A percentile compares a stretch with the other conserved stretches of the same genome.
Evolutionary conservation across 75 land plant species (phyloP).

Genomic region (Picea sitchensis): DNA sequence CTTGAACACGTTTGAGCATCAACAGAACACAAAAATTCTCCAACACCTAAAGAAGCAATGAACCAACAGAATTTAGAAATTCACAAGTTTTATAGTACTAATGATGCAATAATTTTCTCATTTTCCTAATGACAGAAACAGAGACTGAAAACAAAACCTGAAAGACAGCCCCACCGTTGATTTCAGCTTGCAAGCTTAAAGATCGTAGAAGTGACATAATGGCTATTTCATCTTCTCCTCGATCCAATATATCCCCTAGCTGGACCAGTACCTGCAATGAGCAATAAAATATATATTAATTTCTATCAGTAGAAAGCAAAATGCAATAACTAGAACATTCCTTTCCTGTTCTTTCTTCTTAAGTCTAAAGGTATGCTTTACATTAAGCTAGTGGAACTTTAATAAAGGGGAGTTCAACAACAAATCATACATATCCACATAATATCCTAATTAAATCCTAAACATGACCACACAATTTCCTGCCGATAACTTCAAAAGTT

Average conservation of each 20-base stretch:
- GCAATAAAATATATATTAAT: background rate
- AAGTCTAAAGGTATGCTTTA: too few species aligned
- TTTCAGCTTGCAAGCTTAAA: conserved; percentile 71
- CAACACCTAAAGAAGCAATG: background rate
- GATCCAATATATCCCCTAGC: conserved; percentile 89
- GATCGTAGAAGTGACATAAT: conserved; percentile 78
- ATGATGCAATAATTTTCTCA: background rate
- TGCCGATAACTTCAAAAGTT: too few species aligned
- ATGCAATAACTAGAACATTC: background rate
- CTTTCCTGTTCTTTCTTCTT: too few species aligned
- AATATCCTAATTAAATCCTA: too few species aligned
- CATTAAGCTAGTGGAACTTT: too few species aligned
- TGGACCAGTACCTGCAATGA: conserved; percentile 76
- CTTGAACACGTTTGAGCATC: background rate
- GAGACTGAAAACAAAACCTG: conserved; percentile 57
- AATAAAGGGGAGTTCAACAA: background rate
- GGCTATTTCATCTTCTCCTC: conserved; percentile 94
- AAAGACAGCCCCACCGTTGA: conserved; percentile 92
- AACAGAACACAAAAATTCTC: background rate
- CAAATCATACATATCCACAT: too few species aligned
- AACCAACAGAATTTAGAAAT: background rate
- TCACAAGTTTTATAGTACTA: background rate
- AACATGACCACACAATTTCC: too few species aligned
- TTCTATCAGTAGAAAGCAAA: background rate
- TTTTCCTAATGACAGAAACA: background rate